Evolutionary conservation across 495 filamentous ascomycete genomes (phyloP), one percentile per base, ranked within the genome.

Genomic region (Neurospora hispaniola): DNA sequence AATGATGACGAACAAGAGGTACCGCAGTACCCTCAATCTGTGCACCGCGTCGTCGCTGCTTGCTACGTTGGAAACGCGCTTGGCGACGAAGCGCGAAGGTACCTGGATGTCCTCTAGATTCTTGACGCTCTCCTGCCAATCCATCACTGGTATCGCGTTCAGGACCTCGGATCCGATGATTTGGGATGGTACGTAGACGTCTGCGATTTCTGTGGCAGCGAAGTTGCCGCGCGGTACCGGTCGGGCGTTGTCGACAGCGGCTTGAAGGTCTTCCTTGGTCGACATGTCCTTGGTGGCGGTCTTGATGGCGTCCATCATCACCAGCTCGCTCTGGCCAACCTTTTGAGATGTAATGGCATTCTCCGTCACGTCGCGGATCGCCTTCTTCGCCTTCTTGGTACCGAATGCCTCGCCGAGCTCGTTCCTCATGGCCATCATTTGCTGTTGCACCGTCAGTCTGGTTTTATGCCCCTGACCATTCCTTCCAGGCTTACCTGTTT

Each of bases 301-400:
- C n/a, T 87, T 84, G 80, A 93, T 88, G 38, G 86, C 86, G 16
- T 85, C 83, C 74, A 94, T 83, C 69, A 93, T 85, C 31, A 89
- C 90, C 35, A 86, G 82, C 46, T 90, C 88, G 43, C 87, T 85
- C 20, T 87, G 81, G 76, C 86, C 86, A 69, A 91, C 81, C 82
- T 54, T 86, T 78, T 71, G 73, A 71, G 81, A 80, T 20, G 80
- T 76, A 73, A 97, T 93, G 46, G 93, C 92, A 75, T 97, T 97
- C 78, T 93, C 89, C 31, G 92, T 90, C 69, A 91, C 83, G 42
- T 90, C 89, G 38, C 87, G 88, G 73, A 95, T 89, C 2, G 91
- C 91, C 82, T 97, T 97, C 85, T 92, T 91, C 3, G 96, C 90
- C 83, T 96, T 96, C 84, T 93, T 96, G 42, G 94, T 97, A 75